Evolutionary conservation across 1,139 yeast species (phyloP).

Genomic region (Lodderomyces margitis): DNA sequence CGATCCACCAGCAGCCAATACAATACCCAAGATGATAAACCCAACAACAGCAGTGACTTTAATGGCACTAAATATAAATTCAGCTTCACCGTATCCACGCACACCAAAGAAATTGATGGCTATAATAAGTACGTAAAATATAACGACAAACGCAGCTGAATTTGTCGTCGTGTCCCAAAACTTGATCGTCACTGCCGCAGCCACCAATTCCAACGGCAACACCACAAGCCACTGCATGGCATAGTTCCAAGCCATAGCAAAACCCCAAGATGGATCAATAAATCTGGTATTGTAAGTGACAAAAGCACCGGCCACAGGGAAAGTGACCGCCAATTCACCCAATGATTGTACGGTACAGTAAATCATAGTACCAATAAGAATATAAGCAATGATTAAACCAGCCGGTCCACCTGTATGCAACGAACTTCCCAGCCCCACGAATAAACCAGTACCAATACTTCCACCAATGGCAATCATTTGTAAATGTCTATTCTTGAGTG

Average conservation of each 20-base stretch:
- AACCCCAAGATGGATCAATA: conserved; percentile 72
- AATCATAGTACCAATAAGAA: conserved; percentile 42
- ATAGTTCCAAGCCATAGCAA: conserved; percentile 75
- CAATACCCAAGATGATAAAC: conserved; percentile 69
- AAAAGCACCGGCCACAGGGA: conserved; percentile 75
- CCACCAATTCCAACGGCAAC: conserved; percentile 71
- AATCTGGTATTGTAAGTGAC: conserved; percentile 61
- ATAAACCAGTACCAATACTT: conserved; percentile 78
- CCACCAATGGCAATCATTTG: conserved; percentile 91
- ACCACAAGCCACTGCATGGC: conserved; percentile 71
- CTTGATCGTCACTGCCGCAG: conserved; percentile 67
- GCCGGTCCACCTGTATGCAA: conserved; percentile 70
- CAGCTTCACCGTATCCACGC: conserved; percentile 70
- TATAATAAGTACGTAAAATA: conserved; percentile 60
- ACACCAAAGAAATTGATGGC: conserved; percentile 62
- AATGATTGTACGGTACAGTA: conserved; percentile 70
- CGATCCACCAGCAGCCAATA: conserved; percentile 65
- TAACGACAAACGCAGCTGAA: conserved; percentile 67
- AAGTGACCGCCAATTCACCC: conserved; percentile 70
- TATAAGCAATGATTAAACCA: conserved; percentile 64
- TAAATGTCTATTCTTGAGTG: conserved; percentile 62
- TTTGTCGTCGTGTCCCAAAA: conserved; percentile 59
- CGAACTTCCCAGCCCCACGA: conserved; percentile 65
- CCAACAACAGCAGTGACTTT: conserved; percentile 67
- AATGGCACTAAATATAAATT: conserved; percentile 57